Evolutionary conservation across 805 yeast species (phyloP), one percentile per base, ranked within the genome.

Genomic region (Candida orba): DNA sequence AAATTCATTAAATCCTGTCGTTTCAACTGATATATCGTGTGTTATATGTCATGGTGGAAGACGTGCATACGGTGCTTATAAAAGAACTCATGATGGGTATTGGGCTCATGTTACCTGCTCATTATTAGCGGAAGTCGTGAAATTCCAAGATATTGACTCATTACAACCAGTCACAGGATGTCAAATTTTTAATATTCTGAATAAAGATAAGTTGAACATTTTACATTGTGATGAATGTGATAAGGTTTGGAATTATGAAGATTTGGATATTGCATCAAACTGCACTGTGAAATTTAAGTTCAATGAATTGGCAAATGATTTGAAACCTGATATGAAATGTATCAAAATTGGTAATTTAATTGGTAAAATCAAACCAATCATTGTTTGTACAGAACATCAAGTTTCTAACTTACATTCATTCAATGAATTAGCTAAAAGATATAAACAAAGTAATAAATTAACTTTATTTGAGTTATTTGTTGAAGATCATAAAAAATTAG

Each of bases 21-120:
- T 69, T 32, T 70, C 79, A 3, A 73, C 81, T 0, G 65, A 72
- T 18, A 81, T 84, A 55, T 62, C 72, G 2, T 88, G 96, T 59
- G 63, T 68, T 14, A 56, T 88, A n/a, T 89, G 96, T 60, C 30
- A 30, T 8, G 20, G 13, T 10, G 18, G 32, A 6, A 35, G 37
- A 31, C 22, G 22, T 34, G 31, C 31, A 5, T 60, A 67, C 36
- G 71, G 68, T 38, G 71, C 43, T 10, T 59, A 87, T 52, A 84
- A 84, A 54, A 70, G 87, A n/a, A 78, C 93, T 0, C 51, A 57
- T 4, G 75, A 71, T 43, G 85, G 85, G 1, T 68, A 71, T 45
- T 89, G 96, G 96, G 78, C 80, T 30, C 96, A 89, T 65, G 64
- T 82, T 3, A 48, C 76, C 3, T 89, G 97, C 63, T 81, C 90